Evolutionary conservation across 1,139 yeast species (phyloP).

Genomic region (Ogataea hybrid): DNA sequence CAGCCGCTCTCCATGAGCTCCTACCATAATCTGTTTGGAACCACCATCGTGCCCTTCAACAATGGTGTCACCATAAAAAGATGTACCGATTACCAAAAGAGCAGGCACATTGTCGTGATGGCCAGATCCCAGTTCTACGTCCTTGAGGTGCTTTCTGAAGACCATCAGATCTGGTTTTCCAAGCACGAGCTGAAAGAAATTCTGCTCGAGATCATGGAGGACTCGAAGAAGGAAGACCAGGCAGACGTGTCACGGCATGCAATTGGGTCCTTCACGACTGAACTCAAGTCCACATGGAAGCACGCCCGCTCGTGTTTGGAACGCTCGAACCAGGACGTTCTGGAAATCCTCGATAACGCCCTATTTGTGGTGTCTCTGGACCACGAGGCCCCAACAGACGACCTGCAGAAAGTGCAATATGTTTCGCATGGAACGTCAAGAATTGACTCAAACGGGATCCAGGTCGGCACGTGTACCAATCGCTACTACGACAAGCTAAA

Average conservation of each 20-base stretch:
- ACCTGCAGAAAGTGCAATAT: constrained; percentile 47
- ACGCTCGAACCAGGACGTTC: constrained; percentile 41
- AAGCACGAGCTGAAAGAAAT: constrained; percentile 55
- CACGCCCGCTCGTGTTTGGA: constrained; percentile 51
- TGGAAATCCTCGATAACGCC: constrained; percentile 57
- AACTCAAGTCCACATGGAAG: constrained; percentile 62
- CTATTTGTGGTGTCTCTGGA: constrained; percentile 69
- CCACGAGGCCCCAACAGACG: constrained; percentile 49
- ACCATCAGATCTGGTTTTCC: constrained; percentile 45
- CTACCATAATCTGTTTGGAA: constrained; percentile 62
- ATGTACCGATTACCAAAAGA: constrained; percentile 21
- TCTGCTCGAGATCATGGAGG: constrained; percentile 48
- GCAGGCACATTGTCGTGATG: constrained; percentile 54
- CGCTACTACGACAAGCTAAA: constrained; percentile 81
- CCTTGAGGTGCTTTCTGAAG: constrained; percentile 50
- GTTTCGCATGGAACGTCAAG: constrained; percentile 66
- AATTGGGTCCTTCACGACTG: constrained; percentile 70
- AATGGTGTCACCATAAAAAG: constrained; percentile 41
- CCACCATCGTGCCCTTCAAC: constrained; percentile 57
- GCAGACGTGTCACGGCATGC: constrained; percentile 51
- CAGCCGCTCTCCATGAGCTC: constrained; percentile 65
- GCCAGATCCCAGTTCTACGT: constrained; percentile 63
- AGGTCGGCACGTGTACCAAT: constrained; percentile 72
- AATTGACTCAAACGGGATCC: constrained; percentile 55
- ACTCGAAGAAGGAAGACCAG: constrained; percentile 39